A percentile compares a stretch with the other conserved stretches of the same genome.
These are phyloP conservation scores for Croton setiger DNA, from an alignment of 441 rosid genomes.

Conservation along the genomic window DNA sequence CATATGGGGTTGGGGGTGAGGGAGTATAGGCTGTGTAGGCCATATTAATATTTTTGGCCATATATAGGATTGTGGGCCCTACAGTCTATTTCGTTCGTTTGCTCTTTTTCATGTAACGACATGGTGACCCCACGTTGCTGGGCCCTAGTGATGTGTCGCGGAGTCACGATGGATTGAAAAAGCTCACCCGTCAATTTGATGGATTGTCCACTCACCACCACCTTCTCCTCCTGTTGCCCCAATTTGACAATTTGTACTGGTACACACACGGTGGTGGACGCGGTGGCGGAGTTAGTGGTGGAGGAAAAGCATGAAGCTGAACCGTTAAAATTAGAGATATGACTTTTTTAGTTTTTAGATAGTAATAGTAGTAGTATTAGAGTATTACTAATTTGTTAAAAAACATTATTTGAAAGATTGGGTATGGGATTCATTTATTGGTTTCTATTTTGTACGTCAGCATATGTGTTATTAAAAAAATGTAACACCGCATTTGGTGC, in stretches of 20 bases:
- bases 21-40: not conserved
- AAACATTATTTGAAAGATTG: not conserved
- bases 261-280: not conserved
- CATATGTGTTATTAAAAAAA: not conserved
- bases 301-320: slow-evolving; percentile 2
- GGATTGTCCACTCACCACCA: not conserved
- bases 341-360: not conserved
- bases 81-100: not conserved
- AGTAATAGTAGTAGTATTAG: not conserved
- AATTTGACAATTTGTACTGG: not conserved
- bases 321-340: not conserved
- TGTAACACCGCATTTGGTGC: slow-evolving; percentile 27
- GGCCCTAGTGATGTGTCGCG: slow-evolving; percentile 19
- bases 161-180: slow-evolving; percentile 20
- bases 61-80: not conserved
- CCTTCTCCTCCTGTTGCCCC: no score
- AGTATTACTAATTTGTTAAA: slow-evolving; percentile 9
- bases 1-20: not conserved
- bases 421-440: slow-evolving; percentile 33
- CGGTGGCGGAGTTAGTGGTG: not conserved
- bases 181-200: slow-evolving; percentile 14
- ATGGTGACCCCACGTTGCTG: slow-evolving; percentile 1
- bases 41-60: not conserved
- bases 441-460: not conserved
- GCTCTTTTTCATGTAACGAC: slow-evolving; percentile 11